Evolutionary conservation across 1,284 basidiomycete genomes (phyloP), one percentile per base, ranked within the genome.

Genomic region (Trichosporon inkin): DNA sequence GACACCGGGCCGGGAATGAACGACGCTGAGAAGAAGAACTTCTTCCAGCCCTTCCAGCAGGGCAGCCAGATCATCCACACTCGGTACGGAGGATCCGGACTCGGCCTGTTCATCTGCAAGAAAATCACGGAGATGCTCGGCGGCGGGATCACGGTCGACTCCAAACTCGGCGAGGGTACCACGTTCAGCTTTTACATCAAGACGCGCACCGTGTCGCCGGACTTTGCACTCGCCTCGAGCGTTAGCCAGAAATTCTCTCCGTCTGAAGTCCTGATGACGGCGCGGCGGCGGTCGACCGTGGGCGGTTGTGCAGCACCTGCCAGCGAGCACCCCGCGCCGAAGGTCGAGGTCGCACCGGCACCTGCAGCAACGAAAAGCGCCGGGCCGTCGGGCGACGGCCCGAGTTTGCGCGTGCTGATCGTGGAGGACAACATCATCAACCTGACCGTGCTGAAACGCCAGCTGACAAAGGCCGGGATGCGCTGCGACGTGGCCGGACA

Each of bases 111-210:
- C 60, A 68, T 70, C 56, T 70, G 68, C 49, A 65, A 61, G 39
- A 62, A 65, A 13, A 67, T 70, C 55, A 66, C 68, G n/a, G 68
- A 72, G 60, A 56, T 68, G 41, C 61, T 71, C 19, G 68, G 68
- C 14, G 72, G 72, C 20, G 59, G 66, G 2, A 74, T 74, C 54
- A 65, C 67, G 39, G 67, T 71, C 37, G 57, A 58, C n/a, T 65
- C 62, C 40, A 54, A 67, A 44, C 52, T 67, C 1, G 71, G 68
- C 3, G 49, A 63, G 19, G 72, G 72, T 11, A 66, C 62, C 62
- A 92, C 68, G 8, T 77, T 77, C 69, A 68, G 68, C 6, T 75
- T 77, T 63, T 77, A 65, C 62, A 68, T 76, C 44, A 52, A 57
- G 19, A 53, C 52, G 3, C 41, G 17, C 10, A 60, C 59, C 4